Percentiles rank a stretch among this genome's conserved stretches.
Conservation (phyloP, 2,329 filamentous ascomycete species). For the Coniochaeta prunicola region DNA sequence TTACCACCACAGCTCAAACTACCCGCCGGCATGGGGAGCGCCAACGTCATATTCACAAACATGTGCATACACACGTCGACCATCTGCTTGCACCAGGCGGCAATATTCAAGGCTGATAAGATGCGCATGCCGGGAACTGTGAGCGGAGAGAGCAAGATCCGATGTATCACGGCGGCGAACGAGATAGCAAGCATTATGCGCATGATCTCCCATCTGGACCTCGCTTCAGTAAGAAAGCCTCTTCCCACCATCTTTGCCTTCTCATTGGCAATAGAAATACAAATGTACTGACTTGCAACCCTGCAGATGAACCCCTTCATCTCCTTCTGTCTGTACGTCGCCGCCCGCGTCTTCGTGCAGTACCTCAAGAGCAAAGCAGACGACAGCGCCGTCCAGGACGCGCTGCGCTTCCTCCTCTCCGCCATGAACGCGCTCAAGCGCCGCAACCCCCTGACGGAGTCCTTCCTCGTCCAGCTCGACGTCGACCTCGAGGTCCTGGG, state of each 20-base stretch:
- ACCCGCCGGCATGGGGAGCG: conserved; percentile 64
- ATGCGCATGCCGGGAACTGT: conserved; percentile 71
- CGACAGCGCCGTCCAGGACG: conserved; percentile 70
- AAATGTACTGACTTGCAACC: not conserved
- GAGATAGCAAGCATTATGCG: conserved; percentile 95
- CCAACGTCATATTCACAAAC: conserved; percentile 88
- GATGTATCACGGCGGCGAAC: conserved; percentile 87
- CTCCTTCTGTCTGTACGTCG: conserved; percentile 93
- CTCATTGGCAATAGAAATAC: not conserved
- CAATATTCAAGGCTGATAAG: conserved; percentile 95
- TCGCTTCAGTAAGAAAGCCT: conserved; percentile 57
- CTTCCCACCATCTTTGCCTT: conserved; percentile 26
- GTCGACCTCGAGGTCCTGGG: conserved; percentile 77
- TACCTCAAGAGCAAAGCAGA: conserved; percentile 92
- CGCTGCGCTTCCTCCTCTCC: conserved; percentile 80
- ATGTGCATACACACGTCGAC: conserved; percentile 96
- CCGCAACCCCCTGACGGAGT: conserved; percentile 86
- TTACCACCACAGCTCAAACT: conserved; percentile 77
- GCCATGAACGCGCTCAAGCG: conserved; percentile 86
- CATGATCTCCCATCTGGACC: conserved; percentile 84
- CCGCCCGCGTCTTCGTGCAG: conserved; percentile 89
- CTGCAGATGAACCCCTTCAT: conserved; percentile 88
- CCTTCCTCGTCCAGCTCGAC: conserved; percentile 87
- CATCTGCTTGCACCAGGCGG: conserved; percentile 96
- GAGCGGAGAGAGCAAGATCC: conserved; percentile 81